These are phyloP conservation scores for Avicennia marina DNA, from an alignment of 257 asterid genomes.

Conservation along the genomic window DNA sequence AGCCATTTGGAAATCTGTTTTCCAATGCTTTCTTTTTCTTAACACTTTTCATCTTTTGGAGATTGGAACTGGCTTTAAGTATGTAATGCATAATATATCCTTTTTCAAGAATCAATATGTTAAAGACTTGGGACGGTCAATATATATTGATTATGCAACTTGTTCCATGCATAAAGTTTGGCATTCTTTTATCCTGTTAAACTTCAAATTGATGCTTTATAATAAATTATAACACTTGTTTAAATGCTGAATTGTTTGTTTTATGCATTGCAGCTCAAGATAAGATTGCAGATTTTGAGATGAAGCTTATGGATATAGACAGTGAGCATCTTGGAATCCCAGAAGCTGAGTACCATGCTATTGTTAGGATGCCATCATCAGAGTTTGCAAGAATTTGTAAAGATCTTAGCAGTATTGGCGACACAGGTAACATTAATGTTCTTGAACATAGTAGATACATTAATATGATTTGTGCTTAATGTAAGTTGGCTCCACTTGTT, in stretches of 20 bases:
- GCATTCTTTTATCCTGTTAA: too few species aligned
- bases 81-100: too few species aligned
- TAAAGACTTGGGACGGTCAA: too few species aligned
- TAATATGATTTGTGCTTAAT: neutral
- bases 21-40: too few species aligned
- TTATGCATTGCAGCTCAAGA: slow-evolving; percentile 38
- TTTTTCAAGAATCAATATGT: too few species aligned
- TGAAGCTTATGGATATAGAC: slow-evolving; percentile 70
- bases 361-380: slow-evolving; percentile 60
- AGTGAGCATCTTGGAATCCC: slow-evolving; percentile 72
- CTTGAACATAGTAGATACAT: neutral
- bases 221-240: neutral
- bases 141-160: too few species aligned
- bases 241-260: neutral
- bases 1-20: too few species aligned
- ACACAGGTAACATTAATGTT: slow-evolving; percentile 34
- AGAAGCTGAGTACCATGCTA: slow-evolving; percentile 63
- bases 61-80: too few species aligned
- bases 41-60: too few species aligned
- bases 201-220: too few species aligned
- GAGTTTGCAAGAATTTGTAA: slow-evolving; percentile 64
- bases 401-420: slow-evolving; percentile 65
- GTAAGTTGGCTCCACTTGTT: neutral
- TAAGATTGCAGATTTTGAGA: slow-evolving; percentile 62
- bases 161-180: too few species aligned